These are phyloP conservation scores for Hansfordia pulvinata DNA, from an alignment of 2,329 filamentous ascomycete genomes.

Conservation along the genomic window DNA sequence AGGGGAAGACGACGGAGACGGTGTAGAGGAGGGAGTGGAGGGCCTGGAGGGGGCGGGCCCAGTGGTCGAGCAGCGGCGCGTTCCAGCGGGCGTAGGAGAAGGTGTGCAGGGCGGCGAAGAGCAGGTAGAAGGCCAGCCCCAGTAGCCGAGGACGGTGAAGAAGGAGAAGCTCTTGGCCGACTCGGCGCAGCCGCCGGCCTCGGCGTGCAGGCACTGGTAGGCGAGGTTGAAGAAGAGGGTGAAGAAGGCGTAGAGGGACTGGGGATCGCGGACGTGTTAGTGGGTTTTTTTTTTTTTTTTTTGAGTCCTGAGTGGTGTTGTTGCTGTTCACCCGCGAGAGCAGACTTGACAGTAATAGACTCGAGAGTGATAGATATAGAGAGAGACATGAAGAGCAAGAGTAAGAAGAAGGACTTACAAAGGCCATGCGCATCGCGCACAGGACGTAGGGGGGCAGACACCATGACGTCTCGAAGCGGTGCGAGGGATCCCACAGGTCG, in stretches of 20 bases:
- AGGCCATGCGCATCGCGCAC: slow-evolving; percentile 38
- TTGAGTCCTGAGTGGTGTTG: too few relatives aligned
- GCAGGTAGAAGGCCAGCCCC: slow-evolving; percentile 74
- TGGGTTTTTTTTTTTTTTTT: too few relatives aligned
- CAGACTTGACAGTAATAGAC: not conserved
- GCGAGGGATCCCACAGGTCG: slow-evolving; percentile 34
- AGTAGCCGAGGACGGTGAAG: slow-evolving; percentile 74
- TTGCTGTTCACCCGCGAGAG: too few relatives aligned
- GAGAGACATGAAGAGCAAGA: slow-evolving; percentile 6
- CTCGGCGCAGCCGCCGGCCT: slow-evolving; percentile 24
- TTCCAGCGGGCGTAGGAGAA: slow-evolving; percentile 46
- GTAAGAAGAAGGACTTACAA: slow-evolving; percentile 26
- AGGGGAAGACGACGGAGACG: slow-evolving; percentile 47
- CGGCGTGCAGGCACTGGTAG: slow-evolving; percentile 42
- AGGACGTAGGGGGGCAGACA: slow-evolving; percentile 53
- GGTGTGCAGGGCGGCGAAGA: slow-evolving; percentile 55
- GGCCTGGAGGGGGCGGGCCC: slow-evolving; percentile 48
- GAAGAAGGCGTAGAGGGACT: slow-evolving; percentile 52
- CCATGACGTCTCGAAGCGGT: slow-evolving; percentile 73
- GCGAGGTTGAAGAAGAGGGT: slow-evolving; percentile 57
- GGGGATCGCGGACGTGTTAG: slow-evolving; percentile 1
- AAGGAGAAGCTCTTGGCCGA: slow-evolving; percentile 56
- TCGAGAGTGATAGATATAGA: not conserved
- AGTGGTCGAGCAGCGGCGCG: slow-evolving; percentile 39
- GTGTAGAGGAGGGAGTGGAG: slow-evolving; percentile 53